Evolutionary conservation across 2,329 filamentous ascomycete genomes (phyloP).

Genomic region (Didymella keratinophila): DNA sequence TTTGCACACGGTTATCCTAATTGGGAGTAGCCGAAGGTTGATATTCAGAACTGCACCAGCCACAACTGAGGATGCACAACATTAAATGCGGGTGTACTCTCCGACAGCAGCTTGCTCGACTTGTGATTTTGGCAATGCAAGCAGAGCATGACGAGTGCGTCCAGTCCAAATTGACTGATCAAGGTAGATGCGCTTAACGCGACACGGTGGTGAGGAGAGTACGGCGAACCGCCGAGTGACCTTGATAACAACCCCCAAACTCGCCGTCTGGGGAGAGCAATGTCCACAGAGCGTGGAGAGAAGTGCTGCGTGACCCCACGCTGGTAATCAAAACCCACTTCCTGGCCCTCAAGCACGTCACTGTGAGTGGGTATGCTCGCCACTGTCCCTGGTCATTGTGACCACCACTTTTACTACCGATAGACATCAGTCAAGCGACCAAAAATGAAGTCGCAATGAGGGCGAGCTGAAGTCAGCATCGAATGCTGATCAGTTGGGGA

Average conservation of each 20-base stretch:
- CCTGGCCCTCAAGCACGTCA: conserved; percentile 10
- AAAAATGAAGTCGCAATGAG: not conserved
- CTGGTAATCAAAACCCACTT: conserved; percentile 4
- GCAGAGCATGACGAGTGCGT: not conserved
- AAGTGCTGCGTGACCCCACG: conserved; percentile 3
- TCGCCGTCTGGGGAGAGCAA: not conserved
- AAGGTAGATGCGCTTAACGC: not conserved
- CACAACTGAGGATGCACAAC: not conserved
- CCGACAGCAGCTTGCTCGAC: not conserved
- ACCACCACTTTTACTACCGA: conserved; percentile 2
- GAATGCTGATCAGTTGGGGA: conserved; percentile 16
- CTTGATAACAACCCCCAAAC: not conserved
- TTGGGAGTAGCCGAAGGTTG: not conserved
- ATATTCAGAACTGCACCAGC: not conserved
- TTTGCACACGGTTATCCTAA: conserved; percentile 1
- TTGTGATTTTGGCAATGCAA: not conserved
- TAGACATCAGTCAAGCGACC: not conserved
- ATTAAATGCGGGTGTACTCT: not conserved
- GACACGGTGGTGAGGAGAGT: not conserved
- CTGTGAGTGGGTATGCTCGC: conserved; percentile 7
- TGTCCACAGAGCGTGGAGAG: conserved; percentile 2
- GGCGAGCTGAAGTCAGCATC: not conserved
- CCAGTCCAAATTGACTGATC: not conserved
- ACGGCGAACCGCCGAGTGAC: conserved; percentile 5
- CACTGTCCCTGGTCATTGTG: not conserved